Evolutionary conservation across 805 yeast genomes (phyloP).

Genomic region (Ogataea nakhonphanomensis): DNA sequence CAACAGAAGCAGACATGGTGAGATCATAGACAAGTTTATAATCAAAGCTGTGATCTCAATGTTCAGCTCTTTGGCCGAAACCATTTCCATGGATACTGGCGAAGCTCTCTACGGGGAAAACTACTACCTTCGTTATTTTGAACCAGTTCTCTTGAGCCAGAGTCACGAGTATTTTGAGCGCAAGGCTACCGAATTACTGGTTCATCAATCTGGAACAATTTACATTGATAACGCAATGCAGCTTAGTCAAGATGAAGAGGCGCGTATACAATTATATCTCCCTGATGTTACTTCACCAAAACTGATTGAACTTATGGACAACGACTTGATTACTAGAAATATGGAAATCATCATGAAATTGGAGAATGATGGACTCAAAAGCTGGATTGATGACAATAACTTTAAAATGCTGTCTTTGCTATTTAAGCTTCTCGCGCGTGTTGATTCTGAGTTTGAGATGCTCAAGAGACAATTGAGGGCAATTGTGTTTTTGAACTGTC

Average conservation of each 20-base stretch:
- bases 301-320: slow-evolving; percentile 53
- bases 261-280: slow-evolving; percentile 49
- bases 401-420: slow-evolving; percentile 42
- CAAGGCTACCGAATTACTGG: slow-evolving; percentile 43
- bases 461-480: slow-evolving; percentile 47
- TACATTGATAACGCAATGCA: slow-evolving; percentile 51
- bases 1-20: slow-evolving; percentile 50
- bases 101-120: slow-evolving; percentile 46
- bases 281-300: slow-evolving; percentile 54
- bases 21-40: slow-evolving; percentile 52
- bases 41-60: slow-evolving; percentile 62
- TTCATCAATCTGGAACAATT: slow-evolving; percentile 45
- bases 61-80: slow-evolving; percentile 62
- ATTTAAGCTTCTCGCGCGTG: slow-evolving; percentile 49
- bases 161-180: slow-evolving; percentile 54
- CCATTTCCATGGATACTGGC: slow-evolving; percentile 13
- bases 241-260: slow-evolving; percentile 61
- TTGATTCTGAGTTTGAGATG: slow-evolving; percentile 50
- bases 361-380: slow-evolving; percentile 53
- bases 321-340: slow-evolving; percentile 53
- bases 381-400: slow-evolving; percentile 51
- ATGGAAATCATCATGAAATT: slow-evolving; percentile 52
- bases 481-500: slow-evolving; percentile 47
- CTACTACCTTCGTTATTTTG: slow-evolving; percentile 62
- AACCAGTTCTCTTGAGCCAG: slow-evolving; percentile 54